Evolutionary conservation across 208 protist species (phyloP).

Genomic region (Trypanosoma melophagium): DNA sequence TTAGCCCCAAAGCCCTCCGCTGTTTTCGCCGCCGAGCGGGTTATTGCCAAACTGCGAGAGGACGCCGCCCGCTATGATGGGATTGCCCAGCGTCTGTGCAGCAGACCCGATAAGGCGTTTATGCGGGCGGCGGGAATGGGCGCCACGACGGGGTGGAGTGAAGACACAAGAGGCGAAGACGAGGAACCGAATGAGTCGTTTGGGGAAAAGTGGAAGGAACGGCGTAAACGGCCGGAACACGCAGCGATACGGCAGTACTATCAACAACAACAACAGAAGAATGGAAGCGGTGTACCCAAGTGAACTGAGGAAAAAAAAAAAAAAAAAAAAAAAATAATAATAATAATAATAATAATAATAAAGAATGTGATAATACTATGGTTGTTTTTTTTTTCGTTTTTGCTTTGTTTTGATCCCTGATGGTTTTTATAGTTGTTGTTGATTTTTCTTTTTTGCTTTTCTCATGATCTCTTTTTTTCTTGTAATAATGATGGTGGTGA

Average conservation of each 20-base stretch:
- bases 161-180: constrained; percentile 49
- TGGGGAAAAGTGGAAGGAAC: constrained; percentile 48
- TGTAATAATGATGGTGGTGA: no score
- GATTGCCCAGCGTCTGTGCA: constrained; percentile 64
- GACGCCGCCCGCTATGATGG: constrained; percentile 64
- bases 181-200: constrained; percentile 49
- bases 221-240: constrained; percentile 69
- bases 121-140: constrained; percentile 38
- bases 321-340: no score
- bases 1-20: constrained; percentile 52
- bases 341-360: no score
- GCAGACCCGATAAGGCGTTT: constrained; percentile 72
- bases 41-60: constrained; percentile 67
- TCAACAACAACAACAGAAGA: constrained; percentile 24
- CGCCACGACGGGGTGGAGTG: constrained; percentile 34
- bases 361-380: no score
- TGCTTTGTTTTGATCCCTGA: no score
- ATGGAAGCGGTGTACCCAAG: constrained; percentile 32
- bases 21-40: constrained; percentile 54
- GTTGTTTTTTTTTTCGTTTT: no score
- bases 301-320: constrained; percentile 4
- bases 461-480: no score
- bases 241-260: constrained; percentile 53
- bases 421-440: no score
- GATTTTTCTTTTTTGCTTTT: no score